Conservation (phyloP, 2,329 filamentous ascomycete genomes). For the Rhytidhysteron rufulum region DNA sequence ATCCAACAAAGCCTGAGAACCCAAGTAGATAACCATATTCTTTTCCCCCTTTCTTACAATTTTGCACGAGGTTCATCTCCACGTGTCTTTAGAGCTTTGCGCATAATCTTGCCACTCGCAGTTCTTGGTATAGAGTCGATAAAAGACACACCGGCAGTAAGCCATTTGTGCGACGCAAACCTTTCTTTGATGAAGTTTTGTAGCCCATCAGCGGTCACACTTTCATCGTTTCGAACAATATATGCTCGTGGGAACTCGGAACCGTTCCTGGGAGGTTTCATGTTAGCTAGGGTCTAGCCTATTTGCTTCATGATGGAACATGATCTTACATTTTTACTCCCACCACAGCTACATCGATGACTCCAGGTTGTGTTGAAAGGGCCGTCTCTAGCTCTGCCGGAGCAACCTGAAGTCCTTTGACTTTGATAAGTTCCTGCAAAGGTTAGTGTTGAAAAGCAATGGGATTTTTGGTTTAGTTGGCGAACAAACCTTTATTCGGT, state of each 20-base stretch:
- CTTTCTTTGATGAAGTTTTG: conserved; percentile 11
- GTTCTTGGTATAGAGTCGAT: conserved; percentile 12
- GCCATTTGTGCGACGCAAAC: conserved; percentile 10
- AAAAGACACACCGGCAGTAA: conserved; percentile 13
- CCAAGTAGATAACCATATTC: too few relatives aligned
- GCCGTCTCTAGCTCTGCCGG: conserved; percentile 40
- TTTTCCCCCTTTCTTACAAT: too few relatives aligned
- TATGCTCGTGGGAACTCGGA: not conserved
- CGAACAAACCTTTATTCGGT: conserved; percentile 62
- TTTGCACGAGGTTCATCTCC: too few relatives aligned
- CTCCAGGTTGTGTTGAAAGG: conserved; percentile 20
- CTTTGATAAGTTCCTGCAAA: conserved; percentile 36
- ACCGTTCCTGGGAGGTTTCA: not conserved
- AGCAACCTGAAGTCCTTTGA: conserved; percentile 44
- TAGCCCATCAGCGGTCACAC: conserved; percentile 18
- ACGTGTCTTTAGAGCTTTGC: too few relatives aligned
- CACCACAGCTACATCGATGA: not conserved
- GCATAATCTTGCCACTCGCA: conserved; percentile 14
- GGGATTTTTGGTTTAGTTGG: not conserved
- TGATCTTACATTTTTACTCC: not conserved
- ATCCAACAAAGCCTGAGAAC: too few relatives aligned
- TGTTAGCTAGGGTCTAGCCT: not conserved
- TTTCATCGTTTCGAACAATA: conserved; percentile 2
- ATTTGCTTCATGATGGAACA: not conserved
- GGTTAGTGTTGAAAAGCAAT: too few relatives aligned